Evolutionary conservation across 768 basidiomycete species (phyloP).

Genomic region (Strobilomyces echinocephalus): DNA sequence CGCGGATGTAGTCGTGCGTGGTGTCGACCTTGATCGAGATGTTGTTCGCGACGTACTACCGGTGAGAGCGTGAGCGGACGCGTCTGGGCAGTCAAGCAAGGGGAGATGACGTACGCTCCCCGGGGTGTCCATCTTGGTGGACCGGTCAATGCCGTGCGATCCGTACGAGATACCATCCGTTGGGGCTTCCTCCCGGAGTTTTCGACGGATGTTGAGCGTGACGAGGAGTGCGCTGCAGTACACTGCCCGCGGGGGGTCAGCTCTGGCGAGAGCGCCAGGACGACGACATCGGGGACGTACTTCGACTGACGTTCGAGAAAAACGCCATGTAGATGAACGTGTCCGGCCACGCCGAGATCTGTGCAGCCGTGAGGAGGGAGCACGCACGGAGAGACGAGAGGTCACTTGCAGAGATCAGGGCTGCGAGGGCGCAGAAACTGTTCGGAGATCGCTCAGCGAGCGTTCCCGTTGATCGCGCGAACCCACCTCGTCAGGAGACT

Average conservation of each 20-base stretch:
- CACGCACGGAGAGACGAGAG: constrained; percentile 10
- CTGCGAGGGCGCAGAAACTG: constrained; percentile 26
- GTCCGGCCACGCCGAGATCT: constrained; percentile 27
- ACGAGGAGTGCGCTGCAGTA: constrained; percentile 61
- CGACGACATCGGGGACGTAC: constrained; percentile 33
- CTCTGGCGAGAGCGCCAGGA: too few species aligned
- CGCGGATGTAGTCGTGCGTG: constrained; percentile 46
- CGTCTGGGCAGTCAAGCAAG: too few species aligned
- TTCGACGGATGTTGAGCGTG: constrained; percentile 52
- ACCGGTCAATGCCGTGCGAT: background rate
- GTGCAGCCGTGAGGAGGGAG: background rate
- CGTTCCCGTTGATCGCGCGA: background rate
- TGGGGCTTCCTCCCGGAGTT: constrained; percentile 30
- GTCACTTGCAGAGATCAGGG: background rate
- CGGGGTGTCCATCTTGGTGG: background rate
- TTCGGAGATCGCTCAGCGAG: constrained; percentile 1
- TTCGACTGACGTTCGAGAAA: constrained; percentile 54
- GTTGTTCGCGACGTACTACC: constrained; percentile 36
- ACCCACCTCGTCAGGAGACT: constrained; percentile 31
- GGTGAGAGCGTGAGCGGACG: background rate
- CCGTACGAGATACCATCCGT: constrained; percentile 9
- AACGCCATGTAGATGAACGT: constrained; percentile 57
- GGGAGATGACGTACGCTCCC: background rate
- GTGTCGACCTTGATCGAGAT: constrained; percentile 67
- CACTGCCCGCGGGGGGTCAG: constrained; percentile 30